phyloP scores from a whole-genome alignment of 495 filamentous ascomycete genomes.

The Aspergillus bertholletiae region DNA sequence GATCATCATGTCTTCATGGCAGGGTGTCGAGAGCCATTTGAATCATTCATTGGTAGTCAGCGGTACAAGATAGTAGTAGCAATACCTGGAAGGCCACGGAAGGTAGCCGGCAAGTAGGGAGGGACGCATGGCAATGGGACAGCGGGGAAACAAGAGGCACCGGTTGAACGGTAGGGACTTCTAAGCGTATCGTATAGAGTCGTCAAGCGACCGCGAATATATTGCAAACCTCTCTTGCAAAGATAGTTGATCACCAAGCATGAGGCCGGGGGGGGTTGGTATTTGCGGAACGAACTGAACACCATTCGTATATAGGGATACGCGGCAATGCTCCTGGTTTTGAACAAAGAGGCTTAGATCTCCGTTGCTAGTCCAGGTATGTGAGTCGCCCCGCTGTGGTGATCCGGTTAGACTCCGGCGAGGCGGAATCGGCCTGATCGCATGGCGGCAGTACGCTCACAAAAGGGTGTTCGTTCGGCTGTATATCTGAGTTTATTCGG shows the following conservation, averaged over 20 bases:
- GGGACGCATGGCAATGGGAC: not conserved
- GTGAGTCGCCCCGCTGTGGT: not conserved
- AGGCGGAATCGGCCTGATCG: not conserved
- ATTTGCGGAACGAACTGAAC: not conserved
- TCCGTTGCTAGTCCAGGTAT: not conserved
- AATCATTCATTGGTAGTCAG: not conserved
- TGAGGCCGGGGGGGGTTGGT: too few relatives aligned
- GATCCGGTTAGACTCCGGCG: not conserved
- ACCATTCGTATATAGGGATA: not conserved
- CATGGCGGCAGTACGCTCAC: not conserved
- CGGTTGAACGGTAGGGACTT: not conserved
- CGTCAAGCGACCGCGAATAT: not conserved
- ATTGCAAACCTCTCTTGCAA: not conserved
- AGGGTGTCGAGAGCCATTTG: not conserved
- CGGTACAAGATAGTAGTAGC: too few relatives aligned
- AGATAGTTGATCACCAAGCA: not conserved
- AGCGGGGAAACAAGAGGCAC: not conserved
- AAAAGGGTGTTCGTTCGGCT: not conserved
- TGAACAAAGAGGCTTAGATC: not conserved
- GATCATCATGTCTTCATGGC: not conserved
- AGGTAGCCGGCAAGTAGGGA: not conserved
- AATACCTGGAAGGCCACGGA: not conserved
- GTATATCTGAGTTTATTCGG: not conserved
- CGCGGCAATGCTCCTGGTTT: not conserved
- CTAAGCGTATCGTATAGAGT: not conserved